phyloP scores from a whole-genome alignment of 2,329 filamentous ascomycete genomes.

The Pyrenophora teres region DNA sequence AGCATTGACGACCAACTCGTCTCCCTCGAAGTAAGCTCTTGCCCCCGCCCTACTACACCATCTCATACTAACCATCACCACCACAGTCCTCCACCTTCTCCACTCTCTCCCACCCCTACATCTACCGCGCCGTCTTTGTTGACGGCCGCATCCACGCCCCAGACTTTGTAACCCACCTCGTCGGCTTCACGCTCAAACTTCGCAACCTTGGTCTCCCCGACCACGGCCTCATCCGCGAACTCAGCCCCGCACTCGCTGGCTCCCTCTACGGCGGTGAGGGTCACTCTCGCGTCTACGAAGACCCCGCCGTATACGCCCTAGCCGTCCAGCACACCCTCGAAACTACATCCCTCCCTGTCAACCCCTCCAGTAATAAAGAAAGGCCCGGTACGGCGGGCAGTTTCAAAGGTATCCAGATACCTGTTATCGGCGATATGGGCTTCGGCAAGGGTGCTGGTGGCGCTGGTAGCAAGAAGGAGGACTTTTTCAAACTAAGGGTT shows the following conservation, averaged over 20 bases:
- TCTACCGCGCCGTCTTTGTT: conserved; percentile 94
- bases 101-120: conserved; percentile 84
- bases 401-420: conserved; percentile 41
- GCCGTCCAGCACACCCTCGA: conserved; percentile 55
- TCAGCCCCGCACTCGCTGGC: conserved; percentile 85
- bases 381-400: conserved; percentile 29
- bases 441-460: conserved; percentile 7
- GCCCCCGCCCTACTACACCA: neutral
- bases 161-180: conserved; percentile 89
- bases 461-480: conserved; percentile 7
- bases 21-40: conserved; percentile 72
- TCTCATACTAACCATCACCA: conserved; percentile 9
- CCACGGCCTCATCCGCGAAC: conserved; percentile 88
- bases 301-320: conserved; percentile 77
- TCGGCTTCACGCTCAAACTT: conserved; percentile 90
- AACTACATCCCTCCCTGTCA: conserved; percentile 48
- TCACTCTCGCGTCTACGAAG: conserved; percentile 91
- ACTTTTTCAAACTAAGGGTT: conserved; percentile 38
- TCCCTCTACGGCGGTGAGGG: conserved; percentile 91
- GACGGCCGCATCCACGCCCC: conserved; percentile 90
- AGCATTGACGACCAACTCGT: conserved; percentile 98
- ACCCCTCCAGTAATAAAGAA: conserved; percentile 16
- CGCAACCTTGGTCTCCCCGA: conserved; percentile 92
- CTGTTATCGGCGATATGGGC: conserved; percentile 33
- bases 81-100: conserved; percentile 84